Evolutionary conservation across 352 stramenopile genomes (phyloP).

Genomic region (Phytophthora niederhauseri): DNA sequence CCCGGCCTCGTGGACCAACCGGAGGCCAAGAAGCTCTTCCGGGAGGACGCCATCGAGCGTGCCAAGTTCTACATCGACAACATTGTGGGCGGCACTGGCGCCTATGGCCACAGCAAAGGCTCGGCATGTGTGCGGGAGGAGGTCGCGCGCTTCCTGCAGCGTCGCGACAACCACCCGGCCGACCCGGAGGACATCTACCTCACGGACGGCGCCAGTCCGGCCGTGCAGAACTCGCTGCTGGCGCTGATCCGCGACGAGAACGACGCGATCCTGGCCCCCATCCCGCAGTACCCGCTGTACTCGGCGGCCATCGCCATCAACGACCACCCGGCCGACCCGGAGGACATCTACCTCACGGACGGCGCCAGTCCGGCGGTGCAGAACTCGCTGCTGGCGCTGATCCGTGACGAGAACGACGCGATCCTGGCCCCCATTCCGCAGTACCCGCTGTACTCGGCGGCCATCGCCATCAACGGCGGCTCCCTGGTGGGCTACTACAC

Average conservation of each 20-base stretch:
- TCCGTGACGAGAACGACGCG: constrained; percentile 84
- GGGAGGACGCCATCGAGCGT: constrained; percentile 84
- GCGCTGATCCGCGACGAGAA: constrained; percentile 89
- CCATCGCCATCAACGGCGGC: constrained; percentile 95
- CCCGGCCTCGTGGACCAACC: constrained; percentile 89
- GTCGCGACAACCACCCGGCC: constrained; percentile 89
- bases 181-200: constrained; percentile 97
- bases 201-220: constrained; percentile 96
- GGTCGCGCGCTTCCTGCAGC: constrained; percentile 89
- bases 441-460: constrained; percentile 99
- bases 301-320: constrained; percentile 97
- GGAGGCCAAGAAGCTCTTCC: constrained; percentile 81
- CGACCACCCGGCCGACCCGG: constrained; percentile 89
- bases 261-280: constrained; percentile 95
- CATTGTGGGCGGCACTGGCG: constrained; percentile 90
- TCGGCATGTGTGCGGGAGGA: constrained; percentile 89
- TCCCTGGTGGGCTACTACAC: no score
- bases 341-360: constrained; percentile 98
- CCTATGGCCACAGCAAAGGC: constrained; percentile 95
- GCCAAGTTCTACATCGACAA: constrained; percentile 89
- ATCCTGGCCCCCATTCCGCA: constrained; percentile 99
- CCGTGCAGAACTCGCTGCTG: constrained; percentile 94
- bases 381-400: constrained; percentile 92
- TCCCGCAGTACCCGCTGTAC: constrained; percentile 99
- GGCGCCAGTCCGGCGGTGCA: constrained; percentile 96